Conservation (phyloP, 1,139 yeast species). For the Nakaseomyces delphensis region DNA sequence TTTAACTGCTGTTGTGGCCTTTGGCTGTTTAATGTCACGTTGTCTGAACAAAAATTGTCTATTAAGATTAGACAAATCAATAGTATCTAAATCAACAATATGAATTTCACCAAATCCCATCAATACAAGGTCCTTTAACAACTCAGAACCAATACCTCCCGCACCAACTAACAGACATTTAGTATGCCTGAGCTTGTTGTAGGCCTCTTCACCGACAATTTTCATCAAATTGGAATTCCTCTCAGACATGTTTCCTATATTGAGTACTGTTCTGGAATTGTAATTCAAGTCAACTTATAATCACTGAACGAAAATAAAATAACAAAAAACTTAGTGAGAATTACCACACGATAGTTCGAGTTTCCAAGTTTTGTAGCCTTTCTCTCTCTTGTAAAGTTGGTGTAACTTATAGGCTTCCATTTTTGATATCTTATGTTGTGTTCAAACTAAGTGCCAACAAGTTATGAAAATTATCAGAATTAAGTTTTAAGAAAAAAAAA, state of each 20-base stretch:
- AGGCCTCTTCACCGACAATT: slow-evolving; percentile 24
- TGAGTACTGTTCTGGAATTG: too few relatives aligned
- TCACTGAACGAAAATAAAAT: too few relatives aligned
- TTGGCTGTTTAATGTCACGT: slow-evolving; percentile 78
- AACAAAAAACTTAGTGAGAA: too few relatives aligned
- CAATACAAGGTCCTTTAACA: slow-evolving; percentile 73
- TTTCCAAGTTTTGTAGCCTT: too few relatives aligned
- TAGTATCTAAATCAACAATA: slow-evolving; percentile 88
- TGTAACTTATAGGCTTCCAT: too few relatives aligned
- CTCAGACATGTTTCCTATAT: slow-evolving; percentile 12
- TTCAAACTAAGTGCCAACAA: too few relatives aligned
- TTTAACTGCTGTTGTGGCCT: slow-evolving; percentile 70
- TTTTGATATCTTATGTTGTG: too few relatives aligned
- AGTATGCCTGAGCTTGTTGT: slow-evolving; percentile 33
- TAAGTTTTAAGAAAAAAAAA: not conserved
- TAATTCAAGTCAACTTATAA: too few relatives aligned
- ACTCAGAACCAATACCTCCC: slow-evolving; percentile 98
- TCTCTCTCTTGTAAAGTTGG: too few relatives aligned
- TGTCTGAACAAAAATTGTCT: slow-evolving; percentile 86
- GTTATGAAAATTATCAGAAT: too few relatives aligned
- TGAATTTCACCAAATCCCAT: slow-evolving; percentile 87
- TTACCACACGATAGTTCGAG: too few relatives aligned
- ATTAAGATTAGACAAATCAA: slow-evolving; percentile 83
- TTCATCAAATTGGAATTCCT: slow-evolving; percentile 16
- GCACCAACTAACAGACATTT: slow-evolving; percentile 89